A percentile compares a stretch with the other conserved stretches of the same genome.
Conservation (phyloP, 2,329 filamentous ascomycete genomes). For the Eutypella sp. region DNA sequence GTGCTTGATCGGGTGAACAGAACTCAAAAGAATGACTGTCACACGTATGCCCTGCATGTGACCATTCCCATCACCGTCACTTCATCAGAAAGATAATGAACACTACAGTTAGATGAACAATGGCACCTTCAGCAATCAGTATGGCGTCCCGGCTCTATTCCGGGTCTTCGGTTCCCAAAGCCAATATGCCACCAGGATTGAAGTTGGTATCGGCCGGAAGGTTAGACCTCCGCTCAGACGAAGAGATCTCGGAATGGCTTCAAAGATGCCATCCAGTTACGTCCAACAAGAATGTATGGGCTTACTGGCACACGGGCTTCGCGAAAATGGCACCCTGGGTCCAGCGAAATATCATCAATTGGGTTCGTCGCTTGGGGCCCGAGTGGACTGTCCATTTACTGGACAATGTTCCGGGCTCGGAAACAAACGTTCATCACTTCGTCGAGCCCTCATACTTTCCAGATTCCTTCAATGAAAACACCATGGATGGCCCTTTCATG, state of each 20-base stretch:
- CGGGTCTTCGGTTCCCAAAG: slow-evolving; percentile 6
- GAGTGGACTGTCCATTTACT: slow-evolving; percentile 36
- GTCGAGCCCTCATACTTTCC: slow-evolving; percentile 31
- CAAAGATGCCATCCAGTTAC: slow-evolving; percentile 24
- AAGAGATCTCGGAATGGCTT: slow-evolving; percentile 27
- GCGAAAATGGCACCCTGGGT: slow-evolving; percentile 28
- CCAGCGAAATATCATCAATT: slow-evolving; percentile 32
- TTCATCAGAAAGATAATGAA: background rate
- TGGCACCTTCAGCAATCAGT: slow-evolving; percentile 14
- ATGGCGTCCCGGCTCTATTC: slow-evolving; percentile 6
- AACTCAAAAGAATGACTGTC: too few species aligned
- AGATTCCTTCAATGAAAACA: slow-evolving; percentile 35
- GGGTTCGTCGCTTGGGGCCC: slow-evolving; percentile 31
- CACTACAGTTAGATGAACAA: slow-evolving; percentile 4
- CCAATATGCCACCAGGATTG: slow-evolving; percentile 15
- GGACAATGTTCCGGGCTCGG: slow-evolving; percentile 31
- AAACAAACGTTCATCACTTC: slow-evolving; percentile 31
- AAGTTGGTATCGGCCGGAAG: slow-evolving; percentile 15
- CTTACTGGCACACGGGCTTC: slow-evolving; percentile 36
- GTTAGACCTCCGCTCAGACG: slow-evolving; percentile 24
- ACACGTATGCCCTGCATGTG: background rate
- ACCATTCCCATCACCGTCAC: background rate
- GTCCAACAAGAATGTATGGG: slow-evolving; percentile 39
- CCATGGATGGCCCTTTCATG: slow-evolving; percentile 38
- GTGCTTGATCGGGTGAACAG: too few species aligned